These are phyloP conservation scores for Sphagnum fallax DNA, from an alignment of 228 moss, liverwort and hornwort species.

Conservation along the genomic window DNA sequence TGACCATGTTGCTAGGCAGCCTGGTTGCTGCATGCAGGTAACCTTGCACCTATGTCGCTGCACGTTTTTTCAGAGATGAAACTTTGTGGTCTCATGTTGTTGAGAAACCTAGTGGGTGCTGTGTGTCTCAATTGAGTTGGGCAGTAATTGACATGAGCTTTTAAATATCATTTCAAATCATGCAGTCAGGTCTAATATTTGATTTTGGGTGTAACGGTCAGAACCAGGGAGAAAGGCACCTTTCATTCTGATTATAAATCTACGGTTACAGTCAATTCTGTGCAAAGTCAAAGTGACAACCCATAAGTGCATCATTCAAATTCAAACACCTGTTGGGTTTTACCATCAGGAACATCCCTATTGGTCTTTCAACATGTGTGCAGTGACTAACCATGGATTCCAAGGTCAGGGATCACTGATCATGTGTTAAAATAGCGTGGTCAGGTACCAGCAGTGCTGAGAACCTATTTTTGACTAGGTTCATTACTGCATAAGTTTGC, in stretches of 20 bases:
- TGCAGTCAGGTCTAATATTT: neutral
- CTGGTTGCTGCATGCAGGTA: slow-evolving; percentile 18
- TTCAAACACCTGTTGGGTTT: too few relatives aligned
- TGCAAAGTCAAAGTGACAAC: too few relatives aligned
- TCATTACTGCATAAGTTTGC: slow-evolving; percentile 64
- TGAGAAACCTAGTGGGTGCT: neutral
- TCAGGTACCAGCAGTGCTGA: slow-evolving; percentile 57
- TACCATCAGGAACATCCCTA: too few relatives aligned
- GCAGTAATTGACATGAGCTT: neutral
- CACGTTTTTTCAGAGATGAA: too few relatives aligned
- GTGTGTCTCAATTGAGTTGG: neutral
- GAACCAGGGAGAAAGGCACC: slow-evolving; percentile 47
- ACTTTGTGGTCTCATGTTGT: neutral
- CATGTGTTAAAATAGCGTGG: neutral
- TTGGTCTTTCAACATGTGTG: too few relatives aligned
- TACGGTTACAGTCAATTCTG: slow-evolving; percentile 33
- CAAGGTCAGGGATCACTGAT: too few relatives aligned
- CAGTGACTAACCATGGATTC: neutral
- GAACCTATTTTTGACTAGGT: slow-evolving; percentile 44
- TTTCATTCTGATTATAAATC: slow-evolving; percentile 57
- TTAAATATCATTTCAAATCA: neutral
- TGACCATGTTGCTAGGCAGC: slow-evolving; percentile 17
- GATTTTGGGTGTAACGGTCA: slow-evolving; percentile 19
- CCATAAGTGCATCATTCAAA: too few relatives aligned
- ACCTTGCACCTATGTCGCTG: too few relatives aligned